Conservation (phyloP, 1,284 basidiomycete species). For the Wallemia mellicola region DNA sequence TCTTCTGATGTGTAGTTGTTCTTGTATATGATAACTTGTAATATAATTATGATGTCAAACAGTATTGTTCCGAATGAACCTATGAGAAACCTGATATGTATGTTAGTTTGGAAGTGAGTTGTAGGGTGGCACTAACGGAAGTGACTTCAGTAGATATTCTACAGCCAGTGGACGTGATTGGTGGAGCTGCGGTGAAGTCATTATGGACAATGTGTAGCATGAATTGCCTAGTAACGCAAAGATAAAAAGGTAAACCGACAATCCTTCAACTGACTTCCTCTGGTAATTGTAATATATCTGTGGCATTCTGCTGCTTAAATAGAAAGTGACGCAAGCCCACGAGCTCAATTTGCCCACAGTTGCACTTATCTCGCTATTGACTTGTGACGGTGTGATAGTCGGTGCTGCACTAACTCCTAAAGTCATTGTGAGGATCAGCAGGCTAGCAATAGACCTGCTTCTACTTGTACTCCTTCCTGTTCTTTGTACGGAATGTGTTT, state of each 20-base stretch:
- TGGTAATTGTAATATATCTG: slow-evolving; percentile 91
- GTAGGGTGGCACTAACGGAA: slow-evolving; percentile 4
- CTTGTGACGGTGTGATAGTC: neutral
- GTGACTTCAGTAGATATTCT: slow-evolving; percentile 7
- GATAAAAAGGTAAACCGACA: slow-evolving; percentile 71
- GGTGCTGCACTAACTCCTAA: neutral
- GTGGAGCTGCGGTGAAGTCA: slow-evolving; percentile 12
- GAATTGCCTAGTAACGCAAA: slow-evolving; percentile 72
- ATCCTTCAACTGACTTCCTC: slow-evolving; percentile 70
- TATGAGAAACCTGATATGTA: slow-evolving; percentile 32
- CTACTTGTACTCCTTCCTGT: neutral
- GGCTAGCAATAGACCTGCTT: neutral
- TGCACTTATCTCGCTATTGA: neutral
- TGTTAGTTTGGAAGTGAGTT: slow-evolving; percentile 3
- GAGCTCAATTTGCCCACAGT: slow-evolving; percentile 61
- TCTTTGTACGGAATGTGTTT: neutral
- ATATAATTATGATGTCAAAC: slow-evolving; percentile 61
- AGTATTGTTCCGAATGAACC: slow-evolving; percentile 63
- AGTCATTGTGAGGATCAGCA: neutral
- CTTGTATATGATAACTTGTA: slow-evolving; percentile 26
- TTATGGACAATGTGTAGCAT: slow-evolving; percentile 61
- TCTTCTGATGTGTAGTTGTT: neutral
- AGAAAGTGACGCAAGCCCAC: slow-evolving; percentile 69
- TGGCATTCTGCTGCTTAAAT: slow-evolving; percentile 64
- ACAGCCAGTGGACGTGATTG: slow-evolving; percentile 3